Evolutionary conservation across 2,329 filamentous ascomycete genomes (phyloP), one percentile per base, ranked within the genome.

Genomic region (Aspergillus viridinutans): DNA sequence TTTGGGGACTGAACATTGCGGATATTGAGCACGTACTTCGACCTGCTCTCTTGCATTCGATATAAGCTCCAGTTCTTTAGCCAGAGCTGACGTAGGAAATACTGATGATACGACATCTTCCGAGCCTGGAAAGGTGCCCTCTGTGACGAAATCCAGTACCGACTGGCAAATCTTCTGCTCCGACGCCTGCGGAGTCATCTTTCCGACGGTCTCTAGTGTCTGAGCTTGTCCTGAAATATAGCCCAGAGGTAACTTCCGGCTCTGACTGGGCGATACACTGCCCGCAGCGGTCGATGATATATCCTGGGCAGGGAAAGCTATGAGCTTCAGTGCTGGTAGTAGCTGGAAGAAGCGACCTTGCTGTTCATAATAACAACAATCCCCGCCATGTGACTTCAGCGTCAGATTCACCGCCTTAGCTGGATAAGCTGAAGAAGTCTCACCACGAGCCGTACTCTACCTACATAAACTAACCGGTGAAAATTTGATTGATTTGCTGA

Each of bases 121-220:
- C 35, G 79, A 77, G 23, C 83, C 81, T 17, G 84, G 83, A 64
- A 85, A 86, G 29, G 73, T 71, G 57, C 82, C 81, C 49, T 82
- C 72, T 49, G 80, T 74, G 54, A 88, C 81, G 65, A 87, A 90
- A 58, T 85, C 78, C 56, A 90, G 83, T 45, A 91, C 75, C 4
- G 85, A 85, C 59, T 83, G 78, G 62, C 83, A 84, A 54, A 87
- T 72, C 51, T 72, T 67, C 28, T 69, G 59, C 61, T 72, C 72
- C 61, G 75, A 62, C 50, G 55, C 72, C 64, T 74, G 78, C 73
- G 64, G 58, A 58, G 66, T 56, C 71, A 73, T 74, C 26, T 32
- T 65, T 61, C 57, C 7, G 32, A 50, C 57, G 50, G 48, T 61
- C 54, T 53, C 54, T 53, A 55, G 49, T 47, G 7, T 9, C 20